These are phyloP conservation scores for Hymenoscyphus repandus DNA, from an alignment of 2,329 filamentous ascomycete species.

Conservation along the genomic window DNA sequence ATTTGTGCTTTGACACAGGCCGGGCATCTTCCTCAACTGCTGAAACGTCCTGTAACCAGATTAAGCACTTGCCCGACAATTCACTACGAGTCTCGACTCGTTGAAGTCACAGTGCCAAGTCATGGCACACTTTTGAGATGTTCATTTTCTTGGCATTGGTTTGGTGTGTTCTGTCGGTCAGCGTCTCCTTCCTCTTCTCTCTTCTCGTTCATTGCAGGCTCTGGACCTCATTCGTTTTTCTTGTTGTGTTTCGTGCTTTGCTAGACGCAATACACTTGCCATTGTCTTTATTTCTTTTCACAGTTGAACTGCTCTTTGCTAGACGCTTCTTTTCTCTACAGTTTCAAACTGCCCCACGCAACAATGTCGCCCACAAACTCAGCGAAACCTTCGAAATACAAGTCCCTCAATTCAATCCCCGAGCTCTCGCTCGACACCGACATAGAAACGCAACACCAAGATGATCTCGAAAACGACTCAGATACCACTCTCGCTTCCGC, in stretches of 20 bases:
- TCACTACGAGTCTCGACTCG: too few relatives aligned
- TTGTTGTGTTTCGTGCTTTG: too few relatives aligned
- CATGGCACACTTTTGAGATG: too few relatives aligned
- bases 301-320: neutral
- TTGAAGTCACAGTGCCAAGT: too few relatives aligned
- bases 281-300: neutral
- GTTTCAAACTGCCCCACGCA: neutral
- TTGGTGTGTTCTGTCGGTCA: too few relatives aligned
- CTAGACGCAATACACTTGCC: slow-evolving; percentile 1
- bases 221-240: neutral
- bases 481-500: slow-evolving; percentile 25
- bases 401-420: neutral
- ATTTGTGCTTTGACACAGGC: neutral
- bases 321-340: neutral
- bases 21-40: neutral
- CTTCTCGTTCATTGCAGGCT: neutral
- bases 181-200: neutral
- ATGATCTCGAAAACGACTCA: slow-evolving; percentile 22
- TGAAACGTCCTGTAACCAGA: slow-evolving; percentile 3
- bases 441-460: neutral
- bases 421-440: neutral
- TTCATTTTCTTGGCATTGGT: too few relatives aligned
- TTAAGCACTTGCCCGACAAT: neutral
- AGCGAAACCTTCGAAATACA: neutral
- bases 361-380: neutral